A percentile compares a stretch with the other conserved stretches of the same genome.
phyloP scores from a whole-genome alignment of 2,329 filamentous ascomycete genomes.

The Emergomyces orientalis region DNA sequence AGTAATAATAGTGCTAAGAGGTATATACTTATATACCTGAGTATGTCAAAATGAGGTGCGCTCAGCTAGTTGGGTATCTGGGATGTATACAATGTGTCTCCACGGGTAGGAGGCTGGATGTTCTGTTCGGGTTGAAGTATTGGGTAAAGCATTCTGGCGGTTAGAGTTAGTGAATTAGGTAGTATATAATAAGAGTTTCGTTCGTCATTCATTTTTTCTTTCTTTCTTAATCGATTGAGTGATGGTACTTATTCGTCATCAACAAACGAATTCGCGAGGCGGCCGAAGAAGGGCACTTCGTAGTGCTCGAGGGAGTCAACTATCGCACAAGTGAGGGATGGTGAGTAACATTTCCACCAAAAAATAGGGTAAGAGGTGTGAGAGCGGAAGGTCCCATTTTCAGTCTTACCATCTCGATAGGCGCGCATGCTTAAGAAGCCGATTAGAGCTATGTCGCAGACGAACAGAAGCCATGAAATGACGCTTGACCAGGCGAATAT shows the following conservation, averaged over 20 bases:
- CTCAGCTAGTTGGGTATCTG: neutral
- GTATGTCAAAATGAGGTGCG: neutral
- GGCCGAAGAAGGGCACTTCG: conserved; percentile 80
- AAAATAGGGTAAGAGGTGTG: neutral
- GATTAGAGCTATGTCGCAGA: conserved; percentile 66
- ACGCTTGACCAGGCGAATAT: conserved; percentile 77
- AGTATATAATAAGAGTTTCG: neutral
- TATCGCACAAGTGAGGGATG: conserved; percentile 21
- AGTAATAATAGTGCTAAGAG: neutral
- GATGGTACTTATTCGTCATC: conserved; percentile 60
- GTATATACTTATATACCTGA: neutral
- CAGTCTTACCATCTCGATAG: conserved; percentile 64
- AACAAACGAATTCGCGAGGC: conserved; percentile 75
- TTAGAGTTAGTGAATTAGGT: neutral
- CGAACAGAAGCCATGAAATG: conserved; percentile 73
- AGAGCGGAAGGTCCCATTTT: neutral
- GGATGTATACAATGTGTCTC: neutral
- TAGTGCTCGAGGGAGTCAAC: conserved; percentile 59
- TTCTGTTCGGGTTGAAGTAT: neutral
- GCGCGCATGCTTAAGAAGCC: conserved; percentile 67
- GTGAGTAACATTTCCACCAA: neutral
- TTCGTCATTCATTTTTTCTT: neutral
- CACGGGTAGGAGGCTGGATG: neutral
- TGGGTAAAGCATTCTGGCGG: neutral
- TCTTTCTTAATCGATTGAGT: neutral